Percentiles rank a stretch among this genome's conserved stretches.
Conservation (phyloP, 306 rosid species). For the Lablab purpureus region DNA sequence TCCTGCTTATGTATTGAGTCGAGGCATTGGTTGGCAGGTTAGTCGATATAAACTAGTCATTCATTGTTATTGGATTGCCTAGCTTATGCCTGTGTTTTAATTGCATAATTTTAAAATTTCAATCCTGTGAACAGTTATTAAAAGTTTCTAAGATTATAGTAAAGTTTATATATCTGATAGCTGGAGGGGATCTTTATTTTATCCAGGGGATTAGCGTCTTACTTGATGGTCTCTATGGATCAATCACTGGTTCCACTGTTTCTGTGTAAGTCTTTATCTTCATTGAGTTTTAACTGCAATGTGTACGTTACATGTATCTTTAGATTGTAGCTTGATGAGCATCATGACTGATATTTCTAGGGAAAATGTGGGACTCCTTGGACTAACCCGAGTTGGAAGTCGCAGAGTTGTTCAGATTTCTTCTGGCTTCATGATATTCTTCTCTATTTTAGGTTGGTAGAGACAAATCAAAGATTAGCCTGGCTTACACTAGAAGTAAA, state of each 20-base stretch:
- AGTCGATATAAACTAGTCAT: constrained; percentile 30
- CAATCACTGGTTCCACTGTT: constrained; percentile 89
- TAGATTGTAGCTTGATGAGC: constrained; percentile 31
- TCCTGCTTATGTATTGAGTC: constrained; percentile 95
- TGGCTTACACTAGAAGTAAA: constrained; percentile 11
- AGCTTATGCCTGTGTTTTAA: background rate
- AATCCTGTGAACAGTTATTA: background rate
- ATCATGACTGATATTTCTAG: constrained; percentile 54
- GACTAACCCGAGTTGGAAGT: constrained; percentile 95
- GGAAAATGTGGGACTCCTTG: constrained; percentile 98
- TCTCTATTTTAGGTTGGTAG: constrained; percentile 79
- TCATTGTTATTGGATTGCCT: background rate
- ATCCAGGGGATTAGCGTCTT: constrained; percentile 82
- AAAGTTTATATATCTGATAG: constrained; percentile 30
- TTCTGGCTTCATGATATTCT: constrained; percentile 97
- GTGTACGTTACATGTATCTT: background rate
- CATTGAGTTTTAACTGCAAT: constrained; percentile 28
- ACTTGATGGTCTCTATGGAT: constrained; percentile 93
- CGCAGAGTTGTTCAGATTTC: constrained; percentile 96
- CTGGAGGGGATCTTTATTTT: constrained; percentile 35
- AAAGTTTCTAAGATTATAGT: background rate
- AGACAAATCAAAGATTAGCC: constrained; percentile 29
- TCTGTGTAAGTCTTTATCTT: constrained; percentile 76
- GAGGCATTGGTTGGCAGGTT: constrained; percentile 99
- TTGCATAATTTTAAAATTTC: background rate